Conservation (phyloP, 2,329 filamentous ascomycete genomes). For the Paraconiothyrium brasiliense region DNA sequence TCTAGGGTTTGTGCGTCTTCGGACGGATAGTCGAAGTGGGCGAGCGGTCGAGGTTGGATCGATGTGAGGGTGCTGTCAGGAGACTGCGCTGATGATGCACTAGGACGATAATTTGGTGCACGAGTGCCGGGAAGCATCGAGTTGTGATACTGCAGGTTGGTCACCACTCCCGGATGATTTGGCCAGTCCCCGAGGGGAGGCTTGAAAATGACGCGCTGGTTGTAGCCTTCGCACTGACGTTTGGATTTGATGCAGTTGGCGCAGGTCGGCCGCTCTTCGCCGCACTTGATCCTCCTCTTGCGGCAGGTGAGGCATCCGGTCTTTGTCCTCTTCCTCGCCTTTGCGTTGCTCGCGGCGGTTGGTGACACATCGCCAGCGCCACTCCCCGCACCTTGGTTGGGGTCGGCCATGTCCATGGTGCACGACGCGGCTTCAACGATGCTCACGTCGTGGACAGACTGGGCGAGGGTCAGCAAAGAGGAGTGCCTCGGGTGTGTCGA, state of each 20-base stretch:
- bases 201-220: slow-evolving; percentile 82
- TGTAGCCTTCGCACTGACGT: slow-evolving; percentile 84
- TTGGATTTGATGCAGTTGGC: slow-evolving; percentile 89
- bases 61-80: slow-evolving; percentile 34
- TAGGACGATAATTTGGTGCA: slow-evolving; percentile 27
- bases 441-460: not conserved
- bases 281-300: slow-evolving; percentile 95
- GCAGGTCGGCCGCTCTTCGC: slow-evolving; percentile 84
- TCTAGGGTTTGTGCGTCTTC: slow-evolving; percentile 25
- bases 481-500: slow-evolving; percentile 10
- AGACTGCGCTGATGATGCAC: slow-evolving; percentile 26
- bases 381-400: slow-evolving; percentile 30
- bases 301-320: slow-evolving; percentile 94
- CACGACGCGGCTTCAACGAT: not conserved
- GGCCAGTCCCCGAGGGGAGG: slow-evolving; percentile 68
- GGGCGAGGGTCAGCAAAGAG: slow-evolving; percentile 18
- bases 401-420: slow-evolving; percentile 32
- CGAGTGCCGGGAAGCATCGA: slow-evolving; percentile 49
- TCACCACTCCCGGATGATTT: slow-evolving; percentile 48
- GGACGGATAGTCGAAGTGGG: slow-evolving; percentile 40
- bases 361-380: slow-evolving; percentile 43
- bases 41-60: slow-evolving; percentile 40
- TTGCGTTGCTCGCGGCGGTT: slow-evolving; percentile 37
- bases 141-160: slow-evolving; percentile 49
- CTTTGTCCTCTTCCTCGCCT: slow-evolving; percentile 73